These are phyloP conservation scores for Plasmopara muralis DNA, from an alignment of 352 stramenopile species.

Conservation along the genomic window DNA sequence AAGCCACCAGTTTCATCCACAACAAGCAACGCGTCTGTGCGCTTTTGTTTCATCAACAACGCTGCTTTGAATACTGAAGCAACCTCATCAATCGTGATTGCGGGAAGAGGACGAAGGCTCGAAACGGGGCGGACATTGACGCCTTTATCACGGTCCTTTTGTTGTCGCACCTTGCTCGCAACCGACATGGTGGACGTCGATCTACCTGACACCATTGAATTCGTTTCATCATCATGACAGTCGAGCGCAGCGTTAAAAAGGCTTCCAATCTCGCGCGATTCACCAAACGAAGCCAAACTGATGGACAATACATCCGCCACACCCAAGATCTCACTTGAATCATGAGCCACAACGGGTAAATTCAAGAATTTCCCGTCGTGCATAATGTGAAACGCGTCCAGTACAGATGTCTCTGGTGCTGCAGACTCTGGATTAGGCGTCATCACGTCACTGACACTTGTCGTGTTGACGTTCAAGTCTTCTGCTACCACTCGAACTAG, in stretches of 20 bases:
- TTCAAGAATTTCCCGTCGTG: conserved; percentile 97
- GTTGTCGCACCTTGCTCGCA: conserved; percentile 58
- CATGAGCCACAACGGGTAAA: conserved; percentile 88
- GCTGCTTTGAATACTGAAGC: conserved; percentile 86
- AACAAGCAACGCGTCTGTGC: conserved; percentile 90
- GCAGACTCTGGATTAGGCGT: conserved; percentile 94
- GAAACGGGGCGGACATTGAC: conserved; percentile 75
- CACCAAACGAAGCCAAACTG: conserved; percentile 66
- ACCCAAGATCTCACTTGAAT: conserved; percentile 67
- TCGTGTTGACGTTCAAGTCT: conserved; percentile 82
- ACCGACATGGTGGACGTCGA: conserved; percentile 54
- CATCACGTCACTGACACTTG: conserved; percentile 90
- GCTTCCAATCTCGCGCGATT: conserved; percentile 66
- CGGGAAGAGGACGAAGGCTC: conserved; percentile 66
- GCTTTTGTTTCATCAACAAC: conserved; percentile 88
- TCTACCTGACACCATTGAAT: conserved; percentile 47
- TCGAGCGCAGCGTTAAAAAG: conserved; percentile 79
- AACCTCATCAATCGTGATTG: conserved; percentile 65
- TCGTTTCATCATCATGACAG: conserved; percentile 47
- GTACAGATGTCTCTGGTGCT: conserved; percentile 88
- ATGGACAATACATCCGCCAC: conserved; percentile 80
- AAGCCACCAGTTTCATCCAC: conserved; percentile 79
- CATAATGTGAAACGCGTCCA: conserved; percentile 98
- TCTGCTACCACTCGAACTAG: conserved; percentile 93
- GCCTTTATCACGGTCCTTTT: conserved; percentile 73